Evolutionary conservation across 2,329 filamentous ascomycete genomes (phyloP), one percentile per base, ranked within the genome.

Genomic region (Paecilomyces dactylethromorphus): DNA sequence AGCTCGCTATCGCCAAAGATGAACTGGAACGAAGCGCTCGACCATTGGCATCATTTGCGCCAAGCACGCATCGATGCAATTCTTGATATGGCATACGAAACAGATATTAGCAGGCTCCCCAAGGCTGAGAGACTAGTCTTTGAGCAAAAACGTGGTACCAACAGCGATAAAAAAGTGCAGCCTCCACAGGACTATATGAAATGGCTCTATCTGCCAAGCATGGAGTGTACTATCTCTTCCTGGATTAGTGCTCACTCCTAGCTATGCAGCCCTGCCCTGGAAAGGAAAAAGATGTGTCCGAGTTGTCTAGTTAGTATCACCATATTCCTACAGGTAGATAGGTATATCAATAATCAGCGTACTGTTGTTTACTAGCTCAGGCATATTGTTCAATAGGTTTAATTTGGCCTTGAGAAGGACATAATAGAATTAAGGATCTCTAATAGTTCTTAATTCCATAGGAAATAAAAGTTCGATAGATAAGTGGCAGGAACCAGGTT

Each of bases 41-140:
- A 62, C 22, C 70, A 71, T 29, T 85, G 82, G 84, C 78, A 84
- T 45, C 13, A 18, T 45, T n/a, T 45, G 18, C 39, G 39, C 39
- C n/a, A 45, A n/a, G 39, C 10, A 15, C 39, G 39, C 13, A 15
- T 45, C n/a, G 39, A 45, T 18, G 39, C 39, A 21, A 45, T 45
- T 18, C 39, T 45, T 18, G 13, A 45, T 4, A 45, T 18, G 39
- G 39, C n/a, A 45, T 6, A 45, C 13, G 15, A 45, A 10, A 45
- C 39, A 7, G 13, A 45, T n/a, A 45, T 45, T 7, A n/a, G n/a
- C 15, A 6, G 39, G 13, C 39, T 45, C 4, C 39, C 39, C 13
- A 45, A 45, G 15, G 13, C n/a, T 2, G 39, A 45, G 13, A 45
- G 39, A 45, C 7, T 8, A 5, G 2, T 45, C 39, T 21, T 8